Conservation (phyloP, 1,284 basidiomycete species). For the Chalciporus piperatoides region DNA sequence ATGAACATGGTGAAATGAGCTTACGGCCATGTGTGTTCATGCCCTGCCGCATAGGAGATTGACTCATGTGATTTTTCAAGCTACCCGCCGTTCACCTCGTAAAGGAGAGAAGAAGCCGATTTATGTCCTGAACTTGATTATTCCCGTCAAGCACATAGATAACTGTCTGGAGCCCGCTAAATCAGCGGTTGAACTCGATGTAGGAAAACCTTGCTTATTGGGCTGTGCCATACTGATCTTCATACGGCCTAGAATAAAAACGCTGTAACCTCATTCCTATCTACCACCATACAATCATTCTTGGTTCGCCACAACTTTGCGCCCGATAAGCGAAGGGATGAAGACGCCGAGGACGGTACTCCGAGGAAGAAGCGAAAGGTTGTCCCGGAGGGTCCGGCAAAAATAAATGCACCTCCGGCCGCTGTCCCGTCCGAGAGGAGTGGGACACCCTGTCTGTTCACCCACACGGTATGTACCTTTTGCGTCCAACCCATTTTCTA, state of each 20-base stretch:
- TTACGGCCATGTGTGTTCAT: constrained; percentile 42
- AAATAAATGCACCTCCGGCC: constrained; percentile 16
- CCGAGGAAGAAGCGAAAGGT: constrained; percentile 43
- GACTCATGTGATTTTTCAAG: constrained; percentile 34
- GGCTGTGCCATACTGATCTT: constrained; percentile 11
- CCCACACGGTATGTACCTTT: constrained; percentile 21
- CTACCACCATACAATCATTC: constrained; percentile 59
- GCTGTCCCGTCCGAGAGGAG: constrained; percentile 11
- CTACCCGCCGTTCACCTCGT: constrained; percentile 62
- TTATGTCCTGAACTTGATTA: constrained; percentile 73
- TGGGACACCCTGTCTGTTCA: constrained; percentile 9
- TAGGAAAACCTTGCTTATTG: constrained; percentile 33
- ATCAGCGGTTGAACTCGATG: constrained; percentile 62
- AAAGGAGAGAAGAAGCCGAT: constrained; percentile 75
- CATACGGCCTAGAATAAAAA: constrained; percentile 41
- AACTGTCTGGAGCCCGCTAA: constrained; percentile 78
- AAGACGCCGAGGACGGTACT: constrained; percentile 17
- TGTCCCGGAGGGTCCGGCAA: constrained; percentile 10
- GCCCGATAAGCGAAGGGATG: constrained; percentile 20
- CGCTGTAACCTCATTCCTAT: constrained; percentile 52
- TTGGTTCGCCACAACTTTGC: constrained; percentile 64
- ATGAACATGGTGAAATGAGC: constrained; percentile 53
- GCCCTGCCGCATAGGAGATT: constrained; percentile 6
- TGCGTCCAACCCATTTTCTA: constrained; percentile 2
- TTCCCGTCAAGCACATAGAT: constrained; percentile 67